Conservation (phyloP, 2,329 filamentous ascomycete species). For the Diplodia sapinea region DNA sequence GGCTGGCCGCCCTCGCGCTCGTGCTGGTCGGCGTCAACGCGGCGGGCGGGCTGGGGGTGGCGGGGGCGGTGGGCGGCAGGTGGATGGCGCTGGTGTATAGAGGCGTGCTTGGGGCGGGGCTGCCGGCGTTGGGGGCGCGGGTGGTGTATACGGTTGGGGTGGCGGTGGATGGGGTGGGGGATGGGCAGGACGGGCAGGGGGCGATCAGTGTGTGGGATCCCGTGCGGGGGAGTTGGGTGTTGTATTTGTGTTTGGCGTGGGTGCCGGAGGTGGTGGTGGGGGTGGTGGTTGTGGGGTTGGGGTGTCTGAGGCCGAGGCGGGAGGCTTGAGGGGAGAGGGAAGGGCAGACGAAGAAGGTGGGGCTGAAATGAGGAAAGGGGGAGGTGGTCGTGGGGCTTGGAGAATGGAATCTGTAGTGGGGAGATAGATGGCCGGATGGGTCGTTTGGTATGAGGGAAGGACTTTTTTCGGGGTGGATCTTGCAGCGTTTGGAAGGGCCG, state of each 20-base stretch:
- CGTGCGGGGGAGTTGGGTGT: constrained; percentile 4
- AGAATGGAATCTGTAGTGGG: too few species aligned
- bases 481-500: too few species aligned
- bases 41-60: neutral
- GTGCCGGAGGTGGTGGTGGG: constrained; percentile 5
- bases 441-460: too few species aligned
- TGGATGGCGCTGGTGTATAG: too few species aligned
- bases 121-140: too few species aligned
- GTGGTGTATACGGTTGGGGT: constrained; percentile 12
- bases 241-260: constrained; percentile 9
- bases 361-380: neutral
- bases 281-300: neutral
- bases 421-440: too few species aligned
- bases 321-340: neutral
- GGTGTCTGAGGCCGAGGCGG: neutral
- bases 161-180: neutral
- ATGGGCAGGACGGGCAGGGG: neutral
- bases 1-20: constrained; percentile 1
- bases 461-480: too few species aligned
- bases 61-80: neutral
- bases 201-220: constrained; percentile 12
- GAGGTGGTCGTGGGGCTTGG: too few species aligned
- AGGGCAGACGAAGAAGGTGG: too few species aligned
- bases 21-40: neutral
- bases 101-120: too few species aligned